A percentile compares a stretch with the other conserved stretches of the same genome.
These are phyloP conservation scores for Gracilariopsis chorda DNA, from an alignment of 23 red algal genomes.

Conservation along the genomic window DNA sequence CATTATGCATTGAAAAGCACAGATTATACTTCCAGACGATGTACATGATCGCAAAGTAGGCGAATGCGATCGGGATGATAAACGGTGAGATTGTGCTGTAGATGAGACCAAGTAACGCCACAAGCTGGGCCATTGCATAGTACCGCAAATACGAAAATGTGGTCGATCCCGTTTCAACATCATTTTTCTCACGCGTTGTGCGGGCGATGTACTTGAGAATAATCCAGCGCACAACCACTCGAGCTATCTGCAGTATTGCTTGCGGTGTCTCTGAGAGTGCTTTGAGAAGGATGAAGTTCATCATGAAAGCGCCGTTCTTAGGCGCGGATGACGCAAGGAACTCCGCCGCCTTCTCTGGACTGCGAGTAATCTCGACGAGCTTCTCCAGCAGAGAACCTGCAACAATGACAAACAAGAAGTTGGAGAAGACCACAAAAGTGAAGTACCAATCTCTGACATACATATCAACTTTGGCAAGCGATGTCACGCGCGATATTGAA, in stretches of 20 bases:
- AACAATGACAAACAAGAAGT: conserved; percentile 67
- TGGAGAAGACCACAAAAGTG: conserved; percentile 60
- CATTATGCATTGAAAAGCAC: conserved; percentile 56
- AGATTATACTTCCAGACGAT: conserved; percentile 64
- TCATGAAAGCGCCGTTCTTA: conserved; percentile 61
- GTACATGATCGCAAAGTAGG: conserved; percentile 64
- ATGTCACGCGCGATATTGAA: conserved; percentile 24
- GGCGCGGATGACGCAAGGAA: conserved; percentile 55
- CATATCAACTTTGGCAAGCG: conserved; percentile 33
- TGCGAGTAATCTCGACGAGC: conserved; percentile 9
- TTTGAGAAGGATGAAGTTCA: conserved; percentile 64
- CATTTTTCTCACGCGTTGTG: conserved; percentile 55
- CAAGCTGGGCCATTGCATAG: conserved; percentile 51
- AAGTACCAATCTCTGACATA: conserved; percentile 61
- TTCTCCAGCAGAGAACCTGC: conserved; percentile 41
- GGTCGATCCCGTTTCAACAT: conserved; percentile 40
- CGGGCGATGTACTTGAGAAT: conserved; percentile 48
- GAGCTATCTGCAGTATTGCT: conserved; percentile 50
- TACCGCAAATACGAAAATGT: conserved; percentile 25
- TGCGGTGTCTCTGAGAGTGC: conserved; percentile 35
- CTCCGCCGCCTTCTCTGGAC: conserved; percentile 7
- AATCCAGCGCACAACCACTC: conserved; percentile 30
- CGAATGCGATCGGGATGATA: conserved; percentile 1
- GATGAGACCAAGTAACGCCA: conserved; percentile 51
- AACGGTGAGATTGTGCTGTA: conserved; percentile 73